Evolutionary conservation across 2,329 filamentous ascomycete species (phyloP).

Genomic region (Sclerotinia borealis): DNA sequence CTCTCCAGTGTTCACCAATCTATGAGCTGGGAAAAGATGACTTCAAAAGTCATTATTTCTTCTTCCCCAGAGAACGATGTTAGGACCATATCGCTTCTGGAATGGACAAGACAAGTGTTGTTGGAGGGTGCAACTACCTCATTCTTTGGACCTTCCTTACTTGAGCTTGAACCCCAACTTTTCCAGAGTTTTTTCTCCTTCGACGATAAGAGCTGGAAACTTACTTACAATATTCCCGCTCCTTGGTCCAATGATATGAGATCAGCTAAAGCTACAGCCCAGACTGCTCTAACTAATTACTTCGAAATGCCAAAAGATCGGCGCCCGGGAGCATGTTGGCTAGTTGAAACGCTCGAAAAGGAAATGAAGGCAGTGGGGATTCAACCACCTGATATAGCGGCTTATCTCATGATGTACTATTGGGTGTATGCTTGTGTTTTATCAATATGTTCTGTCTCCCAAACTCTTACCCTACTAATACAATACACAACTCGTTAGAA

Average conservation of each 20-base stretch:
- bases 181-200: neutral
- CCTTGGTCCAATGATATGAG: constrained; percentile 3
- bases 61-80: too few species aligned
- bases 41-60: neutral
- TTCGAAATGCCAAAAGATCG: too few species aligned
- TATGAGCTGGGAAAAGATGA: neutral
- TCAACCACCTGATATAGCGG: neutral
- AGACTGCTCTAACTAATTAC: too few species aligned
- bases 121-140: neutral
- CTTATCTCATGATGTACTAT: neutral
- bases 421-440: too few species aligned
- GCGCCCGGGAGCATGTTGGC: too few species aligned
- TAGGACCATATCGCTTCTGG: neutral
- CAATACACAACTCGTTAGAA: neutral
- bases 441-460: neutral
- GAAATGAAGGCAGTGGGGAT: neutral
- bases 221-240: constrained; percentile 7
- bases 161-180: neutral
- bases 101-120: neutral
- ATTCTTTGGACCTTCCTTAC: constrained; percentile 6
- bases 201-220: constrained; percentile 8
- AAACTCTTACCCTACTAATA: too few species aligned
- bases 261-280: too few species aligned
- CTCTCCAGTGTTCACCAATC: neutral
- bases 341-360: neutral